Evolutionary conservation across 805 yeast species (phyloP), one percentile per base, ranked within the genome.

Genomic region (Candida dajiaensis): DNA sequence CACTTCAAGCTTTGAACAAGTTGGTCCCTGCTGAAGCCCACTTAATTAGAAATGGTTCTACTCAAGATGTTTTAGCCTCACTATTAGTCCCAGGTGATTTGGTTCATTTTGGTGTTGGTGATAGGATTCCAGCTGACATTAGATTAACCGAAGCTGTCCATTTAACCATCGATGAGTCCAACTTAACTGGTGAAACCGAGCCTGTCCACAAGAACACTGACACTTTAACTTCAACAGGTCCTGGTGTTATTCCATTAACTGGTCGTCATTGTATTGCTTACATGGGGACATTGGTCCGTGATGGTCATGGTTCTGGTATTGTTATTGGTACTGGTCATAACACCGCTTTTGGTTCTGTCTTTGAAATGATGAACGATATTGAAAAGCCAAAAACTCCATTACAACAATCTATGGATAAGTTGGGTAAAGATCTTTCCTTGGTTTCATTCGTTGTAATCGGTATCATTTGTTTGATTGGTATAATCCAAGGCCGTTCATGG

Each of bases 351-450:
- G 99, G 99, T 43, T 74, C 84, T 40, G 97, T 94, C 15, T 94
- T 89, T 62, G 90, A 85, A 55, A 89, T 94, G 96, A 89, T 94
- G 95, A 77, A 84, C 33, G 84, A 81, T 43, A 94, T 94, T 55
- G 97, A 89, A 65, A 94, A 94, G 67, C 99, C 99, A 44, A 94
- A 94, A 68, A 94, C 99, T 16, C 99, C 99, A 2, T 72, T 94
- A 55, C 99, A 94, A 69, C 76, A 80, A 50, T 84, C 96, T 10
- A 94, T 94, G 99, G 98, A 90, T 63, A 84, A 86, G 62, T 74
- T 94, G 49, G 99, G 99, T 40, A 86, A 88, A 61, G 96, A 94
- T 58, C 73, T 94, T 40, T 88, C 97, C 0, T 63, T 84, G 26
- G 80, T 87, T 59, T 83, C 95, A 67, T 94, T 94, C 69, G 80